Conservation (phyloP, 2,329 filamentous ascomycete genomes). For the Tricladium varicosporioides region DNA sequence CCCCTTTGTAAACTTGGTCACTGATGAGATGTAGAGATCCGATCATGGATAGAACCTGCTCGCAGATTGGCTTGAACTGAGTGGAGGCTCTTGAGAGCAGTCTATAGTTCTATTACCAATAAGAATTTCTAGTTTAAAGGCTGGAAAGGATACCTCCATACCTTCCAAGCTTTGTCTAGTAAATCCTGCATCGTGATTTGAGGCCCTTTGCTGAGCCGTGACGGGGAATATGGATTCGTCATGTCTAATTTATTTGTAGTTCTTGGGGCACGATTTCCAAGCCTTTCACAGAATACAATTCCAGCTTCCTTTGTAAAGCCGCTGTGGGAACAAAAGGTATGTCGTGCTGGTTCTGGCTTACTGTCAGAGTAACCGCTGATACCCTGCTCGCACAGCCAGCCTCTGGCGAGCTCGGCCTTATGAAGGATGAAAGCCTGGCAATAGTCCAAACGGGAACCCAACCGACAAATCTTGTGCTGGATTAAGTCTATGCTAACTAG, state of each 20-base stretch:
- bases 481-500: too few relatives aligned
- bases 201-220: background rate
- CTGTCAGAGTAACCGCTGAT: too few relatives aligned
- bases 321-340: too few relatives aligned
- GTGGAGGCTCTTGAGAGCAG: constrained; percentile 9
- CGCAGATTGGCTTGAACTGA: constrained; percentile 9
- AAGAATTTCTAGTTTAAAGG: background rate
- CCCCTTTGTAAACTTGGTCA: constrained; percentile 8
- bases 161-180: constrained; percentile 7
- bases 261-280: too few relatives aligned
- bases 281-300: too few relatives aligned
- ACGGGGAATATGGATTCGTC: background rate
- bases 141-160: background rate
- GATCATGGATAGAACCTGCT: constrained; percentile 14
- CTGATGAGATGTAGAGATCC: constrained; percentile 10
- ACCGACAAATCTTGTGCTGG: too few relatives aligned
- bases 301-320: too few relatives aligned
- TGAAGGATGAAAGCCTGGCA: too few relatives aligned
- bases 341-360: too few relatives aligned
- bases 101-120: constrained; percentile 10
- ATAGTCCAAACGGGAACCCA: too few relatives aligned
- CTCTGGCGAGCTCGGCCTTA: too few relatives aligned
- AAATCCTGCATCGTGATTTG: constrained; percentile 7
- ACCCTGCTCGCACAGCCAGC: too few relatives aligned
- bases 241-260: background rate